Evolutionary conservation across 1,284 basidiomycete genomes (phyloP).

Genomic region (Cronartium ribicola): DNA sequence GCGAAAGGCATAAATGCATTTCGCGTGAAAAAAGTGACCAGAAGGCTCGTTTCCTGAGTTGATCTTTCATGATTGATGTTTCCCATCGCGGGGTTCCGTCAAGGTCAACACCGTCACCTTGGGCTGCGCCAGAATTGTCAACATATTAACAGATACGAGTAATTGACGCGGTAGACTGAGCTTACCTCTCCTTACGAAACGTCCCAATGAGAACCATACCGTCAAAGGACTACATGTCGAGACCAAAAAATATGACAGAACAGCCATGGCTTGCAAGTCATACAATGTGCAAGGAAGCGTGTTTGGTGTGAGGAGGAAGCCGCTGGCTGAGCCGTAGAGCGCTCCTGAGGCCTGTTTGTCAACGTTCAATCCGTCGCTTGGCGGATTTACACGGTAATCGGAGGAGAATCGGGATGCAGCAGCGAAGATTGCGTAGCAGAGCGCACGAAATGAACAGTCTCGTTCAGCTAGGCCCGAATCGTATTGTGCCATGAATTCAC

Average conservation of each 20-base stretch:
- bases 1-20: slow-evolving; percentile 8
- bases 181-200: slow-evolving; percentile 12
- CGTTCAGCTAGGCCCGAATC: background rate
- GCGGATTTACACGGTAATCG: slow-evolving; percentile 8
- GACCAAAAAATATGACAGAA: slow-evolving; percentile 4
- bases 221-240: slow-evolving; percentile 19
- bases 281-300: slow-evolving; percentile 16
- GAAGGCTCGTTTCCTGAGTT: slow-evolving; percentile 23
- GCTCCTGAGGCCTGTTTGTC: slow-evolving; percentile 16
- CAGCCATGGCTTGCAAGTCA: slow-evolving; percentile 29
- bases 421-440: slow-evolving; percentile 36
- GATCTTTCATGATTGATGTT: slow-evolving; percentile 32
- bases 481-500: slow-evolving; percentile 21
- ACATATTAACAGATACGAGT: background rate
- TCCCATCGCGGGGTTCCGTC: slow-evolving; percentile 22
- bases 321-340: background rate
- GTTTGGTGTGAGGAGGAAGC: background rate
- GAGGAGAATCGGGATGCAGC: slow-evolving; percentile 22
- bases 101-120: slow-evolving; percentile 6
- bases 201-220: slow-evolving; percentile 18
- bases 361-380: background rate
- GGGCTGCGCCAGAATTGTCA: slow-evolving; percentile 2
- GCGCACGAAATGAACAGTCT: slow-evolving; percentile 24
- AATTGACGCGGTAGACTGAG: background rate
- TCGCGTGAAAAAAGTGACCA: slow-evolving; percentile 21